Evolutionary conservation across 2,329 filamentous ascomycete species (phyloP), one percentile per base, ranked within the genome.

Genomic region (Xylaria multiplex): DNA sequence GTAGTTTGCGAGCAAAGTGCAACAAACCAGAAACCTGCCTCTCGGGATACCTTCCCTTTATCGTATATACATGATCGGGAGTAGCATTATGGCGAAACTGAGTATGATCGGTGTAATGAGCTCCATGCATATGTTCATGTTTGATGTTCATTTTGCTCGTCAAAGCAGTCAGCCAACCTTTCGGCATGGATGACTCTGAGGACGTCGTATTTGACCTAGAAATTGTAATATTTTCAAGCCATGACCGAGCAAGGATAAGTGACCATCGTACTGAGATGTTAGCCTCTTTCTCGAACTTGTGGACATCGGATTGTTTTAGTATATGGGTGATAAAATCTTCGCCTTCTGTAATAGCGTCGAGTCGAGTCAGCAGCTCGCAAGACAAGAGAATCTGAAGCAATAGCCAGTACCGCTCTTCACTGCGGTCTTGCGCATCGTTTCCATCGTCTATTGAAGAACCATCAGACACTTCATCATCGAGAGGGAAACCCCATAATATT

Each of bases 171-270:
- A 90, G 78, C 88, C 88, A 90, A 48, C 84, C 77, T 54, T 75
- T 73, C 72, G 74, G 75, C 63, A 69, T 66, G 70, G 75, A 66
- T 69, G 76, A 58, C 73, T 77, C 72, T 75, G 79, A 67, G 71
- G 78, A 58, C 73, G 59, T 70, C 16, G 75, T 70, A 55, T 81
- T 78, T 30, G 80, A 77, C 69, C 82, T 85, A 58, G 84, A 81
- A 27, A 91, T 80, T 8, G 84, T 83, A 35, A 91, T 88, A 66
- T 91, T 91, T 68, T 90, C 86, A n/a, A 91, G 81, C 88, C 89
- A 91, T 49, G 84, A 83, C 30, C 88, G 82, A 16, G 89, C 89
- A 37, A 91, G 80, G 46, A 90, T 80, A 45, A 91, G 78, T 3
- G 89, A 90, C 89, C 89, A 91, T 72, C 86, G 88, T 22, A 91